Percentiles rank a stretch among this genome's conserved stretches.
These are phyloP conservation scores for Ulota crispa DNA, from an alignment of 225 moss, liverwort and hornwort species.

Conservation along the genomic window DNA sequence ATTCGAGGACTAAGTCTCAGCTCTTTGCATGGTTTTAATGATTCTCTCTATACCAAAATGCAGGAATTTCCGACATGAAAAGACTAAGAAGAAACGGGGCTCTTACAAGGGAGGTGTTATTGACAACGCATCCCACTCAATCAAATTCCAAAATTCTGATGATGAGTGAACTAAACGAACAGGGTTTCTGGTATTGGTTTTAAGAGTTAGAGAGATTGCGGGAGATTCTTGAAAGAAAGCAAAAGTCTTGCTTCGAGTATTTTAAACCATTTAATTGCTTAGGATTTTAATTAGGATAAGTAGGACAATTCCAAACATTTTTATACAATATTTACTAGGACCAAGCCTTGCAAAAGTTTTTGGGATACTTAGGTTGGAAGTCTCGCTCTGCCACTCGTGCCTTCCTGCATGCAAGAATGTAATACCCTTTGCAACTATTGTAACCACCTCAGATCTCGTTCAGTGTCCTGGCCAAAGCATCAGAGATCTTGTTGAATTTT, in stretches of 20 bases:
- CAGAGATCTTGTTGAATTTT: background rate
- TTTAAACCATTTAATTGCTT: background rate
- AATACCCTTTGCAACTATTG: background rate
- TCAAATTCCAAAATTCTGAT: conserved; percentile 82
- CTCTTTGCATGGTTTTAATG: background rate
- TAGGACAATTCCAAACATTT: background rate
- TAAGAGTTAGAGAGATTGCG: background rate
- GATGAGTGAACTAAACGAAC: conserved; percentile 47
- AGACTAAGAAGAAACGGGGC: conserved; percentile 96
- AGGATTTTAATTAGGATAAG: conserved; percentile 4
- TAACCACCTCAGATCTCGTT: background rate
- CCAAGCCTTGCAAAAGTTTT: background rate
- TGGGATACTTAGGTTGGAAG: background rate
- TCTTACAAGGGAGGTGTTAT: conserved; percentile 87
- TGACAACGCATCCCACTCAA: conserved; percentile 83
- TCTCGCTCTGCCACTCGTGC: background rate
- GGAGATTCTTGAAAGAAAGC: conserved; percentile 28
- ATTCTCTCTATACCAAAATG: background rate
- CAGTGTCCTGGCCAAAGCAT: background rate
- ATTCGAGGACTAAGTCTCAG: background rate
- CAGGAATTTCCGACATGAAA: conserved; percentile 93
- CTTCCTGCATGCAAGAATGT: background rate
- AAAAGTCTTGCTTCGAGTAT: conserved; percentile 32
- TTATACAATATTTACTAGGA: background rate
- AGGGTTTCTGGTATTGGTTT: background rate